A percentile compares a stretch with the other conserved stretches of the same genome.
Evolutionary conservation across 2,329 filamentous ascomycete genomes (phyloP).

Genomic region (Aspergillus latus): DNA sequence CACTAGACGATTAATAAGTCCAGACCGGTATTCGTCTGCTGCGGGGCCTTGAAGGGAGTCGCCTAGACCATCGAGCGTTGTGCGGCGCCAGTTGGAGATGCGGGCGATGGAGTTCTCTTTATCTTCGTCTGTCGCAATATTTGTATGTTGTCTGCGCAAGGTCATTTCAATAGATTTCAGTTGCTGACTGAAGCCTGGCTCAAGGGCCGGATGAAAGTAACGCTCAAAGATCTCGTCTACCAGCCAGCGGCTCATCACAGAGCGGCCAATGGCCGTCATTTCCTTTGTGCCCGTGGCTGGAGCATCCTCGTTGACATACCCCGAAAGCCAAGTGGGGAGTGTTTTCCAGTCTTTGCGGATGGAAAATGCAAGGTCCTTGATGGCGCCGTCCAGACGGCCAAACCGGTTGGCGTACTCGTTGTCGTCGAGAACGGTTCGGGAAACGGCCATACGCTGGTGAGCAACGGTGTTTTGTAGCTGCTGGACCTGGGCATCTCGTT

Average conservation of each 20-base stretch:
- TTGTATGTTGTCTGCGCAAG: constrained; percentile 74
- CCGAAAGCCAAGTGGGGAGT: constrained; percentile 76
- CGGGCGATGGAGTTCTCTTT: constrained; percentile 84
- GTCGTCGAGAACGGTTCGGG: constrained; percentile 90
- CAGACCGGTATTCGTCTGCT: constrained; percentile 64
- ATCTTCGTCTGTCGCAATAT: constrained; percentile 76
- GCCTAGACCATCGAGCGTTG: constrained; percentile 87
- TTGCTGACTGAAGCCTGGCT: constrained; percentile 70
- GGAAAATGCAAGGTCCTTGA: constrained; percentile 92
- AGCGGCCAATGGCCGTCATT: constrained; percentile 93
- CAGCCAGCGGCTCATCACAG: constrained; percentile 85
- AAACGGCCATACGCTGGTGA: constrained; percentile 91
- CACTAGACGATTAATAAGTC: constrained; percentile 70
- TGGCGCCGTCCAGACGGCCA: constrained; percentile 85
- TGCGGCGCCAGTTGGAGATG: constrained; percentile 88
- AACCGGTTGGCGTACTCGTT: constrained; percentile 90
- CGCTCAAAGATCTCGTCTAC: constrained; percentile 88
- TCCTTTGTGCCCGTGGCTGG: constrained; percentile 88
- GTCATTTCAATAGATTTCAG: constrained; percentile 86
- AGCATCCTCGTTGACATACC: constrained; percentile 80
- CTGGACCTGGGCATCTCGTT: constrained; percentile 85
- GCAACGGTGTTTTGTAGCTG: constrained; percentile 96
- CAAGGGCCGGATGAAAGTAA: constrained; percentile 88
- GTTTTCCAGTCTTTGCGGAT: constrained; percentile 91
- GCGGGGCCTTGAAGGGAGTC: constrained; percentile 66